Evolutionary conservation across 805 yeast species (phyloP), one percentile per base, ranked within the genome.

Genomic region (Saccharomycopsis sp.): DNA sequence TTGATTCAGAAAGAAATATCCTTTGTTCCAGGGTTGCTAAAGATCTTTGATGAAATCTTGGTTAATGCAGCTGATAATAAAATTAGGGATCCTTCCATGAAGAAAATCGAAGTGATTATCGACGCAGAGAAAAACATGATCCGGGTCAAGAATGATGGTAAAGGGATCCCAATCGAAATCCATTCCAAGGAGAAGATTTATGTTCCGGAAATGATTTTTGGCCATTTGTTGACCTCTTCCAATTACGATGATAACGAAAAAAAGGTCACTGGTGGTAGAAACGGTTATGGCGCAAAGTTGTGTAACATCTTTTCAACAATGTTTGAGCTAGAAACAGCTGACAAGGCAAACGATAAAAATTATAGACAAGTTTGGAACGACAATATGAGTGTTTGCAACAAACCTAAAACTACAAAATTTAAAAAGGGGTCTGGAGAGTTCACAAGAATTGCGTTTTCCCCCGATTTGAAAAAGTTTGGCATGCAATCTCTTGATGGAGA

Each of bases 61-160:
- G 99, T 92, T 40, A 92, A 92, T 60, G 97, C 99, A 4, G 99
- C 99, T 10, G 99, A 92, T 62, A 92, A 92, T 67, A 92, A 92
- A 64, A 89, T 89, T 46, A 75, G 97, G 52, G 99, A 92, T 57
- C 86, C 95, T 1, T 51, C 71, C 7, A 92, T 92, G 99, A 82
- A 77, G 51, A 76, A 72, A 52, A 75, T 92, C 48, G 84, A 77
- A 42, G 97, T 92, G n/a, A 70, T 63, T 30, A 85, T 92, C 42
- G 80, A 84, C 52, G 68, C 79, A 3, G 95, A 80, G 45, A 67
- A 70, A 38, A 86, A 86, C 55, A 54, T 72, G 15, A 83, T 92
- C 33, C 75, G 77, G 42, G 89, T 92, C 4, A 77, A 73, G 64
- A 92, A 92, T 60, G 96, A 92, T 55, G 98, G 98, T 45, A 75